These are phyloP conservation scores for Petunia axillaris DNA, from an alignment of 257 asterid genomes.

Conservation along the genomic window DNA sequence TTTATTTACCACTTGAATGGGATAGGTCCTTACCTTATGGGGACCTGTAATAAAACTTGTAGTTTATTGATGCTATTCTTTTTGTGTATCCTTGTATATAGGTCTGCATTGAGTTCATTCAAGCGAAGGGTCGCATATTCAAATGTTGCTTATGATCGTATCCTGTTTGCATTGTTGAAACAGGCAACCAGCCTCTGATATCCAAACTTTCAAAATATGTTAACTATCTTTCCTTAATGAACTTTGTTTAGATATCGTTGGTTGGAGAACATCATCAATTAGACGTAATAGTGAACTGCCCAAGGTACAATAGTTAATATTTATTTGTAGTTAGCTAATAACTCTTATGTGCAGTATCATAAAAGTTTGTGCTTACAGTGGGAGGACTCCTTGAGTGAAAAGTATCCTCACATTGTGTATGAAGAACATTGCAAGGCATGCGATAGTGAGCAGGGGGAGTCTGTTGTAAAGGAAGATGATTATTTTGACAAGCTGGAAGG, in stretches of 20 bases:
- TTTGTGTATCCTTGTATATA: conserved; percentile 42
- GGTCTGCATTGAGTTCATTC: conserved; percentile 86
- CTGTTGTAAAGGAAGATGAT: conserved; percentile 45
- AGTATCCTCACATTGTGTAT: conserved; percentile 91
- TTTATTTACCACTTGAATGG: not conserved
- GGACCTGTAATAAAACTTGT: conserved; percentile 14
- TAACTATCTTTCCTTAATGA: conserved; percentile 43
- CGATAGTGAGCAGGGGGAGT: conserved; percentile 55
- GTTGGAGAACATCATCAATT: conserved; percentile 98
- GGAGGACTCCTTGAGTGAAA: conserved; percentile 78
- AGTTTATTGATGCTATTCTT: conserved; percentile 19
- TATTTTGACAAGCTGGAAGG: conserved; percentile 83
- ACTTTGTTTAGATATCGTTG: conserved; percentile 75
- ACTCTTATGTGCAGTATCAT: conserved; percentile 18
- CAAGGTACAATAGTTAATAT: conserved; percentile 53
- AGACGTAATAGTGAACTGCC: conserved; percentile 92
- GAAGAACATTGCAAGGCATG: conserved; percentile 93
- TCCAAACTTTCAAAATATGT: not conserved
- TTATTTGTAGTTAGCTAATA: conserved; percentile 22
- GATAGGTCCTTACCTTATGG: conserved; percentile 13
- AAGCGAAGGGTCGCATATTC: conserved; percentile 91
- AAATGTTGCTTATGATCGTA: conserved; percentile 94
- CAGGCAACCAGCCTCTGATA: not conserved
- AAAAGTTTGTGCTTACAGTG: conserved; percentile 54
- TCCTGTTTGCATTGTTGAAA: conserved; percentile 45